Evolutionary conservation across 768 basidiomycete species (phyloP).

Genomic region (Pisolithus microcarpus): DNA sequence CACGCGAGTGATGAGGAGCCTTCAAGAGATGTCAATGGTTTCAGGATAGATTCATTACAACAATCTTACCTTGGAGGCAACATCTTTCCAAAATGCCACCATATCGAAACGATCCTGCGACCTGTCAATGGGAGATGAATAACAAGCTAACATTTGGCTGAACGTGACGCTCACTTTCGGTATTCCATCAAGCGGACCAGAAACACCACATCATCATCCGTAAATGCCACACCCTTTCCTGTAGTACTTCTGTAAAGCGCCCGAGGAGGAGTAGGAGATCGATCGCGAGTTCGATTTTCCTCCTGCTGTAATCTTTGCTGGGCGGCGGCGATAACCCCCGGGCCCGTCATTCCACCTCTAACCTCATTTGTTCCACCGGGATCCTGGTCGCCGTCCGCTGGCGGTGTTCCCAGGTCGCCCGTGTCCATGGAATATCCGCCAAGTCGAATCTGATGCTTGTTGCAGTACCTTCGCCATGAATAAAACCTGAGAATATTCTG

Average conservation of each 20-base stretch:
- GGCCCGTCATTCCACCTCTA: slow-evolving; percentile 28
- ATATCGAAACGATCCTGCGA: slow-evolving; percentile 60
- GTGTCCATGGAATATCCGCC: slow-evolving; percentile 77
- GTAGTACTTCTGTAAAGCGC: slow-evolving; percentile 80
- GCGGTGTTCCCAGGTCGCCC: slow-evolving; percentile 41
- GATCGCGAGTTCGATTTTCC: slow-evolving; percentile 37
- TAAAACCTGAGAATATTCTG: slow-evolving; percentile 53
- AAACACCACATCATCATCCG: slow-evolving; percentile 74
- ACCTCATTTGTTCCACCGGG: slow-evolving; percentile 34
- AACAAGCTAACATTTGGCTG: not conserved
- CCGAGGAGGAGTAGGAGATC: slow-evolving; percentile 76
- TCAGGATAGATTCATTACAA: not conserved
- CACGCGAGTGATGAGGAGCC: slow-evolving; percentile 87
- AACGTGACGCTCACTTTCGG: slow-evolving; percentile 45
- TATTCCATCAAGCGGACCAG: slow-evolving; percentile 72
- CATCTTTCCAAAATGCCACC: slow-evolving; percentile 76
- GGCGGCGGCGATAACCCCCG: slow-evolving; percentile 40
- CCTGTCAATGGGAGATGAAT: slow-evolving; percentile 23
- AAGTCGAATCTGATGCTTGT: slow-evolving; percentile 87
- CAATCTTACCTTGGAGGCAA: slow-evolving; percentile 51
- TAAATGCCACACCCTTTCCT: slow-evolving; percentile 86
- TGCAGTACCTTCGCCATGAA: slow-evolving; percentile 88
- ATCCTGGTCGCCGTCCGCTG: slow-evolving; percentile 37
- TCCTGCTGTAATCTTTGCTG: slow-evolving; percentile 35
- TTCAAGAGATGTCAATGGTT: slow-evolving; percentile 20